Evolutionary conservation across 2,329 filamentous ascomycete species (phyloP).

Genomic region (Botrytis cinerea): DNA sequence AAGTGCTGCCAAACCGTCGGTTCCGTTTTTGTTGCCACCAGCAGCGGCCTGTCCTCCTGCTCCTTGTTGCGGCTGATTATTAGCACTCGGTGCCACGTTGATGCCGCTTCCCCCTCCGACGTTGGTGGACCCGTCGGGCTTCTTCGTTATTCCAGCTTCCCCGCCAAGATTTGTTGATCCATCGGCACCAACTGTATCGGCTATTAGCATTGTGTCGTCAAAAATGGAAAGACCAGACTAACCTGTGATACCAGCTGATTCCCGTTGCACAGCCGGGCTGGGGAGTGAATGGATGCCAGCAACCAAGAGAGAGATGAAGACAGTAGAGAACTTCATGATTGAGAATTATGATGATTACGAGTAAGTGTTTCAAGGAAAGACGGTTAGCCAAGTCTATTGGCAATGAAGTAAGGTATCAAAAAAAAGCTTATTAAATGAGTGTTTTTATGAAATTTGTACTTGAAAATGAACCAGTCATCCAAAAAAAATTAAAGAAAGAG

Average conservation of each 20-base stretch:
- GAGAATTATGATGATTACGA: background rate
- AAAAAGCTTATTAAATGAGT: background rate
- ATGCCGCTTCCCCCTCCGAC: conserved; percentile 17
- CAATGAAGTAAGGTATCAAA: background rate
- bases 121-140: conserved; percentile 13
- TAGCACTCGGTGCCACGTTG: background rate
- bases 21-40: conserved; percentile 13
- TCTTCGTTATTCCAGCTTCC: conserved; percentile 1
- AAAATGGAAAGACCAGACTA: background rate
- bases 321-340: conserved; percentile 18
- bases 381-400: conserved; percentile 12
- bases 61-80: background rate
- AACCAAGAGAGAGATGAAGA: conserved; percentile 15
- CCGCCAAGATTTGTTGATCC: conserved; percentile 18
- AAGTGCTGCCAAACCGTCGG: background rate
- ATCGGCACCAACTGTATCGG: background rate
- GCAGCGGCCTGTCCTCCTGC: background rate
- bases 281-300: conserved; percentile 21
- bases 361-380: background rate
- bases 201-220: background rate
- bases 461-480: conserved; percentile 19
- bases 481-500: background rate
- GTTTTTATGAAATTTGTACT: background rate
- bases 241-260: conserved; percentile 20
- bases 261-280: background rate